Evolutionary conservation across 164 flowering plant species (phyloP).

Genomic region (Stephania japonica): DNA sequence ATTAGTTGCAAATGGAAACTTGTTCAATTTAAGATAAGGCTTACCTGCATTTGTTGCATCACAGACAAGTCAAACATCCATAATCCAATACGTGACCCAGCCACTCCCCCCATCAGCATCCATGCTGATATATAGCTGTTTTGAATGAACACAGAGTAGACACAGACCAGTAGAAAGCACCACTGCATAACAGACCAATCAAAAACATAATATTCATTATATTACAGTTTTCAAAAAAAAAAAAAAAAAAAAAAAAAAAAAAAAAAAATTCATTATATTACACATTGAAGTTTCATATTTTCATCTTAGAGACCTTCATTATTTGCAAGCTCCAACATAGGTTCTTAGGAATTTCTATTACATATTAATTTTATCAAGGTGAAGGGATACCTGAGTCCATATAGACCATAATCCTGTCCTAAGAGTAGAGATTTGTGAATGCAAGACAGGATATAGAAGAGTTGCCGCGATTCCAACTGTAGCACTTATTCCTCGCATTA

Average conservation of each 20-base stretch:
- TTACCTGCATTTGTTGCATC: conserved; percentile 91
- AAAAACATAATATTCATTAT: neutral
- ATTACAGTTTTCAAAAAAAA: neutral
- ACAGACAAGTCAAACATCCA: conserved; percentile 91
- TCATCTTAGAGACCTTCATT: neutral
- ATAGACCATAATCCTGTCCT: conserved; percentile 92
- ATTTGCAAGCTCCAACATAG: neutral
- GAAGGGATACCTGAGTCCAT: conserved; percentile 77
- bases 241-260: neutral
- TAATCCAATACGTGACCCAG: conserved; percentile 74
- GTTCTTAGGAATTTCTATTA: neutral
- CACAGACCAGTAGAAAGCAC: conserved; percentile 47
- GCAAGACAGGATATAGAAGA: conserved; percentile 57
- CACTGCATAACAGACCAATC: conserved; percentile 31
- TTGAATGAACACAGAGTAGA: conserved; percentile 61
- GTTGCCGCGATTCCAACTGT: conserved; percentile 71
- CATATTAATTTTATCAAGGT: neutral
- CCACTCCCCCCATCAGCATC: conserved; percentile 81
- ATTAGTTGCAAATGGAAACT: too few relatives aligned
- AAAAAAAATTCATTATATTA: too few relatives aligned
- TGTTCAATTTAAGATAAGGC: neutral
- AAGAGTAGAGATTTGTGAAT: conserved; percentile 55
- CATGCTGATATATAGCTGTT: conserved; percentile 41
- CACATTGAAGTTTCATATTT: neutral
- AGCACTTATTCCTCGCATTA: conserved; percentile 82